These are phyloP conservation scores for Aureococcus anophagefferens DNA, from an alignment of 108 stramenopile genomes.

Conservation along the genomic window DNA sequence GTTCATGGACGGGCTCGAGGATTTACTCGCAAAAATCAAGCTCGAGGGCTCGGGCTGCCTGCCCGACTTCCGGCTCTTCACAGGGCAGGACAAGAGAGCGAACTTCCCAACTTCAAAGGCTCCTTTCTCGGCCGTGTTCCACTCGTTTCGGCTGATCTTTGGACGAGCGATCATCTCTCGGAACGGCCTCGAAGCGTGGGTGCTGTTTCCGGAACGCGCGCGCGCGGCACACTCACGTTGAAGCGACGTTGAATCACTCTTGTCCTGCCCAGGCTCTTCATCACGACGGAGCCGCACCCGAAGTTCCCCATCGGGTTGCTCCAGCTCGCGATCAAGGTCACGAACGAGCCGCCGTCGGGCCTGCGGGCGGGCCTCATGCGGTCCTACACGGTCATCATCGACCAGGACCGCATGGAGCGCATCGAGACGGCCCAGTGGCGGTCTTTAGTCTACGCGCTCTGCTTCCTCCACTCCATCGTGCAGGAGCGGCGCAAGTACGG, in stretches of 20 bases:
- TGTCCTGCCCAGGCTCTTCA: too few relatives aligned
- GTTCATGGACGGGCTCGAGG: slow-evolving; percentile 29
- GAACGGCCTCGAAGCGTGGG: too few relatives aligned
- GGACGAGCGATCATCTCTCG: too few relatives aligned
- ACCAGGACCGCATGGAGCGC: slow-evolving; percentile 41
- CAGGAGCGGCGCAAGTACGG: slow-evolving; percentile 47
- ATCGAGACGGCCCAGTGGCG: slow-evolving; percentile 39
- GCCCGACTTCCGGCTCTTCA: slow-evolving; percentile 22
- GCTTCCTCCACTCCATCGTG: slow-evolving; percentile 37
- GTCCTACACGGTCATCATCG: slow-evolving; percentile 29
- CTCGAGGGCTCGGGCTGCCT: not conserved
- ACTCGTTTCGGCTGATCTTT: too few relatives aligned
- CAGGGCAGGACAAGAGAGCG: slow-evolving; percentile 18
- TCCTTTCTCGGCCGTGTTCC: too few relatives aligned
- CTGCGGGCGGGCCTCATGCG: slow-evolving; percentile 31
- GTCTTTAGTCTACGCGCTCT: slow-evolving; percentile 26
- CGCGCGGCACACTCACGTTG: too few relatives aligned
- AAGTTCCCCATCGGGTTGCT: slow-evolving; percentile 35
- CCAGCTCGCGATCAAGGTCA: slow-evolving; percentile 35
- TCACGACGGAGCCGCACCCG: slow-evolving; percentile 25
- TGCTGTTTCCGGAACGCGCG: too few relatives aligned
- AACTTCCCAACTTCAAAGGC: too few relatives aligned
- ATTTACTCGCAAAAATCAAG: slow-evolving; percentile 13
- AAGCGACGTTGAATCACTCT: too few relatives aligned
- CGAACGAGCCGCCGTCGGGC: slow-evolving; percentile 40